These are phyloP conservation scores for Pseudoperonospora humuli DNA, from an alignment of 352 stramenopile species.

Conservation along the genomic window DNA sequence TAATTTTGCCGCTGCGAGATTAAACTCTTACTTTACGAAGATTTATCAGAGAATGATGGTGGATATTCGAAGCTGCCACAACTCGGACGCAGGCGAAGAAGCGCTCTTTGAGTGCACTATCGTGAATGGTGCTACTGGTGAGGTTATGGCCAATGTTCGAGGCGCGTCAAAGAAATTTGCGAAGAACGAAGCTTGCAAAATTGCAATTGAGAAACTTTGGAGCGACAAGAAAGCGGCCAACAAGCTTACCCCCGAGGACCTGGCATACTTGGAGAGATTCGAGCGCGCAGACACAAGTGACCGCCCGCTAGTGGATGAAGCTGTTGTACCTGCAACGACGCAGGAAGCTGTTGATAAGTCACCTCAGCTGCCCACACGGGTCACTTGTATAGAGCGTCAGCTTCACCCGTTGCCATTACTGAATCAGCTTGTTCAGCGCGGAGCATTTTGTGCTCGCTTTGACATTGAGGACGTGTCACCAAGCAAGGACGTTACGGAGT, in stretches of 20 bases:
- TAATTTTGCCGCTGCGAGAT: conserved; percentile 25
- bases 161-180: conserved; percentile 55
- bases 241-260: conserved; percentile 43
- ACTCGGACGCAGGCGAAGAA: conserved; percentile 46
- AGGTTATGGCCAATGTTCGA: conserved; percentile 42
- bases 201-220: conserved; percentile 68
- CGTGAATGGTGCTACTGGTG: conserved; percentile 28
- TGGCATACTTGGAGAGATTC: conserved; percentile 50
- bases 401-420: conserved; percentile 39
- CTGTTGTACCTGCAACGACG: not conserved
- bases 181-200: conserved; percentile 60
- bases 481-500: conserved; percentile 30
- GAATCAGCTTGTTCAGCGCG: conserved; percentile 45
- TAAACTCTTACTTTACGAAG: conserved; percentile 58
- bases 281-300: conserved; percentile 20
- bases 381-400: conserved; percentile 40
- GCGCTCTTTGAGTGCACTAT: conserved; percentile 57
- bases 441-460: conserved; percentile 34
- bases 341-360: not conserved
- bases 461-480: conserved; percentile 43
- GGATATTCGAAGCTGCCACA: conserved; percentile 34
- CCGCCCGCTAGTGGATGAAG: conserved; percentile 1
- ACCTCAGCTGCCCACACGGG: conserved; percentile 11
- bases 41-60: conserved; percentile 55
- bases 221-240: conserved; percentile 56